Evolutionary conservation across 768 basidiomycete species (phyloP), one percentile per base, ranked within the genome.

Genomic region (Pisolithus orientalis): DNA sequence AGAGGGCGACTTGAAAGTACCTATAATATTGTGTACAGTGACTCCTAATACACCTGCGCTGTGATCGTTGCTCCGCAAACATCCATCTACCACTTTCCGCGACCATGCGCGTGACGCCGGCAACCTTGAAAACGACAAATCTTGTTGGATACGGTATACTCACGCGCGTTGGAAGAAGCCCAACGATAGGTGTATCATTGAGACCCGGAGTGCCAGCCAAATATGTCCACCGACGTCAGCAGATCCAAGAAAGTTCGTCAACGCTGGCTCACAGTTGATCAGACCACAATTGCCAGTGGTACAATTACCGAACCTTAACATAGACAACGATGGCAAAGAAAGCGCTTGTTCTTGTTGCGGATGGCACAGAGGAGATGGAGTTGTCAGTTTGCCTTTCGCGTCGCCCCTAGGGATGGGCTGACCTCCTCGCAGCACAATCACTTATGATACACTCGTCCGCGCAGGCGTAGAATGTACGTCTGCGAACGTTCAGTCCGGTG

Each of bases 301-400:
- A 16, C 44, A 44, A 16, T 17, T 25, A 44, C 5, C 44, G 44
- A 44, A 16, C 25, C 16, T 56, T 46, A 40, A 6, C 39, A 16
- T 1, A 2, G 38, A 48, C n/a, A 13, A 5, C 13, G 29, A 66
- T 65, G 65, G 46, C 65, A 34, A 65, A 66, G 54, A 68, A 60
- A 31, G 90, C 85, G 6, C 71, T 90, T 21, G 75, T 92, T 44
- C 72, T 92, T 24, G 78, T 92, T 27, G 85, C 89, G 16, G 78
- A 90, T 62, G 90, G 90, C 11, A 90, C 90, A 1, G 90, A 92
- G 64, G 90, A 92, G 70, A 90, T 90, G 83, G 89, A 90, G 68
- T 91, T 90, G 89, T 87, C 61, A 59, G 82, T 51, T 62, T n/a
- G 24, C 6, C 32, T 45, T 51, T 46, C 24, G 39, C 43, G 9